Percentiles rank a stretch among this genome's conserved stretches.
These are phyloP conservation scores for Beauveria pseudobassiana DNA, from an alignment of 2,329 filamentous ascomycete genomes.

Conservation along the genomic window DNA sequence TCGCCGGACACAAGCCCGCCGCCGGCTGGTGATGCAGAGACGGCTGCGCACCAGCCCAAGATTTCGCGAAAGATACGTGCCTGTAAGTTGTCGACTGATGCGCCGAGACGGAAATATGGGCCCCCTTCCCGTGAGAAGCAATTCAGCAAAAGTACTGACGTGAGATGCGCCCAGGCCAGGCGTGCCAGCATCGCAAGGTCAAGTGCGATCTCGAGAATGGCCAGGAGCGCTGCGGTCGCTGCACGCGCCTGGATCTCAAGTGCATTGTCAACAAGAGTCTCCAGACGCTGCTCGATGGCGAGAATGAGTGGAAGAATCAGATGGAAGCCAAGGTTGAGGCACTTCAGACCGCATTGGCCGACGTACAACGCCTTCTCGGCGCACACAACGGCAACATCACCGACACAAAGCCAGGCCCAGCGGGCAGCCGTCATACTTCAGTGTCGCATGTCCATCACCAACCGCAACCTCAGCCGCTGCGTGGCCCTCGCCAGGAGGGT, in stretches of 20 bases:
- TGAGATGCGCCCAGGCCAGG: slow-evolving; percentile 21
- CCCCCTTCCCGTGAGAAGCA: no score
- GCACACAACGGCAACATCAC: slow-evolving; percentile 7
- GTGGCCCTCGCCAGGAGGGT: not conserved
- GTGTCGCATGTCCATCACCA: not conserved
- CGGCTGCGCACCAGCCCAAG: slow-evolving; percentile 19
- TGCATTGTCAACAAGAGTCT: slow-evolving; percentile 49
- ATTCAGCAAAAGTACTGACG: no score
- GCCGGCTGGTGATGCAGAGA: not conserved
- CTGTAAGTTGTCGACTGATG: slow-evolving; percentile 18
- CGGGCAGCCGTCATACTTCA: not conserved
- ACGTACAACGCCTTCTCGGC: slow-evolving; percentile 20
- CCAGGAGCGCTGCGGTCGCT: slow-evolving; percentile 39
- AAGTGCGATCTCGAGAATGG: slow-evolving; percentile 42
- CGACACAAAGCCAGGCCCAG: not conserved
- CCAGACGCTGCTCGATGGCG: slow-evolving; percentile 47
- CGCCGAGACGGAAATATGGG: not conserved
- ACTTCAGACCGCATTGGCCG: slow-evolving; percentile 20
- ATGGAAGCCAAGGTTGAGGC: slow-evolving; percentile 22
- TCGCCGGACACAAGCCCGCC: slow-evolving; percentile 15
- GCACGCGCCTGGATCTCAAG: slow-evolving; percentile 39
- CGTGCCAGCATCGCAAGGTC: slow-evolving; percentile 48
- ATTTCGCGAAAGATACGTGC: slow-evolving; percentile 26
- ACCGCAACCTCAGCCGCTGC: not conserved
- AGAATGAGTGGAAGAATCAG: slow-evolving; percentile 35